Base-by-base conservation (phyloP, 1,284 basidiomycete species). In the Volvariella volvacea region DNA sequence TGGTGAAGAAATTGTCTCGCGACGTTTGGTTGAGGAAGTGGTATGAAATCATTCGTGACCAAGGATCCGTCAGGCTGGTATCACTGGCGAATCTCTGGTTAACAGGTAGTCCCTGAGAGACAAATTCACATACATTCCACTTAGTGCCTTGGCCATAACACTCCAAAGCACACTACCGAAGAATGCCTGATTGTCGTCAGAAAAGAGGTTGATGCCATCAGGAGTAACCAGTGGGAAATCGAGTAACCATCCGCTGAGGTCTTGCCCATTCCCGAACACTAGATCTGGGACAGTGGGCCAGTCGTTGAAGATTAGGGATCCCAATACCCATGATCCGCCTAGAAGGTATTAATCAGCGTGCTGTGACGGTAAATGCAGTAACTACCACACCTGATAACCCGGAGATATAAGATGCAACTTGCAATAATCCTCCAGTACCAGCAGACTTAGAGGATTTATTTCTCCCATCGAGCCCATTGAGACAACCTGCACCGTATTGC, bases 311-410 rank as follows among this genome's bases (percentile, higher is more conserved):
- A 66, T 61, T 36, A 82, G 51, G 0, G 79, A 81, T 1, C 76
- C 73, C 0, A 73, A 72, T 3, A 80, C 52, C 83, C 83, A 85
- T 6, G 80, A 80, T 2, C 83, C 83, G 22, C 80, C 81, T 83
- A 30, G 7, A 9, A 0, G n/a, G 42, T 28, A 15, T 28, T 9
- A 47, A 22, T 22, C 3, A 31, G 39, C 28, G 12, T 43, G 41
- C 22, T 3, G 30, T 8, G 40, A 25, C 19, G 7, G 19, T 22
- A n/a, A n/a, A 41, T 41, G 15, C 42, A 45, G 25, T 38, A 3
- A 41, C 38, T 25, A 4, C 58, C 63, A 41, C 47, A 76, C 82
- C 83, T 44, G 80, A 83, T 0, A 84, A 65, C 1, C 72, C 80
- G 8, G 74, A 58, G 22, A 83, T 57, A 60, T 86, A 86, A 1